A percentile compares a stretch with the other conserved stretches of the same genome.
These are phyloP conservation scores for Periconia sp. DNA, from an alignment of 2,329 filamentous ascomycete genomes.

Conservation along the genomic window DNA sequence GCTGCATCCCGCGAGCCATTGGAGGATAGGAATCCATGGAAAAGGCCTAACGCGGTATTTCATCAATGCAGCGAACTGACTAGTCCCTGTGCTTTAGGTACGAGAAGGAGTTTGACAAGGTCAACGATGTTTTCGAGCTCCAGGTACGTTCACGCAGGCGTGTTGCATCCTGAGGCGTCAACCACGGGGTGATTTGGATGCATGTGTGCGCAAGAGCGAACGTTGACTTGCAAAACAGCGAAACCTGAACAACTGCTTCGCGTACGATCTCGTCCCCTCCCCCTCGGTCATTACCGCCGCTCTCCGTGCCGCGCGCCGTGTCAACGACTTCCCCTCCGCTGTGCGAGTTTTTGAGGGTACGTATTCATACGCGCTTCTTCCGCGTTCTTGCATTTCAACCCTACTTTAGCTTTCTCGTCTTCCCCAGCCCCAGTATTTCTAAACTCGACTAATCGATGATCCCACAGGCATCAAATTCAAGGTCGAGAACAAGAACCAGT, in stretches of 20 bases:
- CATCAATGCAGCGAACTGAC: conserved; percentile 25
- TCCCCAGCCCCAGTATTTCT: not conserved
- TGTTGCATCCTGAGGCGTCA: conserved; percentile 4
- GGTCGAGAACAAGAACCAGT: conserved; percentile 97
- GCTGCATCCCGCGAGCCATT: conserved; percentile 26
- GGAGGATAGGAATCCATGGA: conserved; percentile 9
- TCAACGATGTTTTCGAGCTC: conserved; percentile 99
- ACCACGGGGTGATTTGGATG: conserved; percentile 1
- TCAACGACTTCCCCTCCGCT: conserved; percentile 98
- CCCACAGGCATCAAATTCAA: conserved; percentile 90
- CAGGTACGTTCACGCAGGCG: conserved; percentile 66
- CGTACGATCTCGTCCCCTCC: conserved; percentile 98
- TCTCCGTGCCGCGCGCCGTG: conserved; percentile 88
- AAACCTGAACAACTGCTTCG: conserved; percentile 99
- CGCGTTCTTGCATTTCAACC: not conserved
- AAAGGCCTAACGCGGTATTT: conserved; percentile 4
- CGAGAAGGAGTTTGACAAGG: conserved; percentile 97
- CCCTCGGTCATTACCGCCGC: conserved; percentile 88
- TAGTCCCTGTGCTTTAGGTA: conserved; percentile 63
- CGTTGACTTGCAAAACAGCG: conserved; percentile 56
- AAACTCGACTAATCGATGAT: conserved; percentile 16
- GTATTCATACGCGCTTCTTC: conserved; percentile 27
- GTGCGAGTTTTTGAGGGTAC: conserved; percentile 98
- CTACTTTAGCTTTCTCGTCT: not conserved
- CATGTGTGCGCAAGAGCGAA: not conserved